Base-by-base conservation (phyloP, 148 eudicot species). In the Chenopodium suecicum region DNA sequence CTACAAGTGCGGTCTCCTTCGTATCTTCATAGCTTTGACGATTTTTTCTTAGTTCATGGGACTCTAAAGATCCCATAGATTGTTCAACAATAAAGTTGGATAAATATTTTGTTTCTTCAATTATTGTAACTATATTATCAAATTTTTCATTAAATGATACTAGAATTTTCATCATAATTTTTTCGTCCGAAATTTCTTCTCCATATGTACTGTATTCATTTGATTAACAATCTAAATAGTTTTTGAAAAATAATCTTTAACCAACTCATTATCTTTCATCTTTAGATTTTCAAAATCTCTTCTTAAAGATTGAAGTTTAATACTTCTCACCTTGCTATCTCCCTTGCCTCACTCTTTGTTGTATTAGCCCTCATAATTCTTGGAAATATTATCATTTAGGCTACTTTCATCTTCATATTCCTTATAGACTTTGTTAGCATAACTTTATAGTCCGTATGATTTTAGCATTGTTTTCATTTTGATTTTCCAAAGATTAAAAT, bases 401-500 rank as follows among this genome's bases (percentile, higher is more conserved):
- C 34, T 47, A 4, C 8, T 20, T 10, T 73, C 62, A 46, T 47
- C 32, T 23, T 41, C 52, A 37, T 4, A 5, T 22, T 22, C 50
- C 3, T 2, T 20, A 41, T 72, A 72, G 0, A 56, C 76, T 9
- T 73, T 73, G 2, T 48, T 34, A 9, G 50, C 76, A 48, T 37
- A 73, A n/a, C 56, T 73, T 34, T 60, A 48, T n/a, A 50, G 12
- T n/a, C 76, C 32, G n/a, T 37, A 16, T 2, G 74, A 41, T 7
- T 54, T 20, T 37, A 37, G 4, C 8, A 71, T 6, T 41, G 74
- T 73, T 1, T 73, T 73, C 56, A 73, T 50, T 12, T 48, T 48
- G 88, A 91, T 82, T 84, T 90, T 56, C 88, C 86, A 41, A 27
- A 27, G 29, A 27, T 27, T 27, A 27, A 27, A 27, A 27, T 27